Evolutionary conservation across 2,329 filamentous ascomycete genomes (phyloP).

Genomic region (Dactylellina drechsleri): DNA sequence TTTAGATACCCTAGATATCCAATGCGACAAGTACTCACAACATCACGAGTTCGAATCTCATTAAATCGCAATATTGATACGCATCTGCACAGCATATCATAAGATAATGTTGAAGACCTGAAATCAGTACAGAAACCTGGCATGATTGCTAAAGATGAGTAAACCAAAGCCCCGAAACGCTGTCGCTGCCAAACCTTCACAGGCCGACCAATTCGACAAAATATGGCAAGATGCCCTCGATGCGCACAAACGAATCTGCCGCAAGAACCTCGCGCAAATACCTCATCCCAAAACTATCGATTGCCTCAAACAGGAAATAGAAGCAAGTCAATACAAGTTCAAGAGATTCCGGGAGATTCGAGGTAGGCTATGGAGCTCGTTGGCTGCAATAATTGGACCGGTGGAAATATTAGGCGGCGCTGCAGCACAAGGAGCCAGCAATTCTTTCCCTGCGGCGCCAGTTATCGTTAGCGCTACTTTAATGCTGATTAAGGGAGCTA

Average conservation of each 20-base stretch:
- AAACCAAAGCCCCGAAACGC: no score
- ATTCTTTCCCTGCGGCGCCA: constrained; percentile 13
- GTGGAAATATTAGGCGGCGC: constrained; percentile 12
- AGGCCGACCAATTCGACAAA: constrained; percentile 1
- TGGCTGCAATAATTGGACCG: constrained; percentile 18
- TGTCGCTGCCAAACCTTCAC: background rate
- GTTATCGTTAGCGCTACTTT: constrained; percentile 18
- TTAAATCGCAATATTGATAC: no score
- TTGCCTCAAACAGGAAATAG: constrained; percentile 5
- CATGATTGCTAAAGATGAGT: no score
- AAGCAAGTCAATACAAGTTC: constrained; percentile 13
- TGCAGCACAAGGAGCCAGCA: background rate
- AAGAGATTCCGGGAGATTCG: constrained; percentile 1
- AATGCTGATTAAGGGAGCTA: constrained; percentile 14
- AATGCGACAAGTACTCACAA: no score
- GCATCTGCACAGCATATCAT: no score
- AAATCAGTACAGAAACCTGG: no score
- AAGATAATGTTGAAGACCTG: no score
- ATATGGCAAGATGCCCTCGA: constrained; percentile 14
- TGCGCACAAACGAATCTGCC: background rate
- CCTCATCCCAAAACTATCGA: background rate
- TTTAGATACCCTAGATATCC: no score
- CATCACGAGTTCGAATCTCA: no score
- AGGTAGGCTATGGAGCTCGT: constrained; percentile 20
- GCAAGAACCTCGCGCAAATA: background rate